Evolutionary conservation across 2,329 filamentous ascomycete genomes (phyloP), one percentile per base, ranked within the genome.

Genomic region (Leptographium flavum): DNA sequence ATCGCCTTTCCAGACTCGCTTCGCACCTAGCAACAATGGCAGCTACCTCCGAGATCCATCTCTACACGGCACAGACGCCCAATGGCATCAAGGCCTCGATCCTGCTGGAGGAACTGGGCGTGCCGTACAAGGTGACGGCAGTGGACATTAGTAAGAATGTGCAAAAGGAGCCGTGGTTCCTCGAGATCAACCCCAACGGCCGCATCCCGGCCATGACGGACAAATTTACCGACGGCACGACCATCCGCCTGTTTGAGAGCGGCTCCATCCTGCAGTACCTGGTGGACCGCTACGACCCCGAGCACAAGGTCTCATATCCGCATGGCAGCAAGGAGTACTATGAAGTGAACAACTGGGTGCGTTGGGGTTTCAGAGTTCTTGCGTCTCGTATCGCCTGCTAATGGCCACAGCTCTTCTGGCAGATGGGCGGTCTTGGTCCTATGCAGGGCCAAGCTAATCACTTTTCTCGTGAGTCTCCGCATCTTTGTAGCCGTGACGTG

Each of bases 41-140:
- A 19, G 53, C 57, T 45, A 59, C 64, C 62, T 69, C 82, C 6
- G 70, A 83, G 54, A 87, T 94, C 55, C 82, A 79, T 37, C 75
- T 94, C 27, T 93, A 92, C 67, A 94, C 87, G 13, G 71, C 74
- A 13, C 74, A 79, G 57, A 94, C 88, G 43, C 86, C 88, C 39
- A 94, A 94, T 64, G 87, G 87, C 51, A 83, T 92, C 70, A 94
- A 94, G 62, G 76, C 86, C 50, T 87, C 84, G 46, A 94, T 94
- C 52, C 73, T 85, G 10, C 68, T 95, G 15, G 87, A 93, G 64
- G 87, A 94, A 65, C 72, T 94, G 5, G 81, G 81, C 53, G 66
- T 93, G 35, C 75, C 81, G n/a, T 94, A 94, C 67, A 79, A 87
- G 63, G 59, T 65, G 37, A 73, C 81, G 43, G 69, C 73, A 37